Evolutionary conservation across 163 green algal genomes (phyloP).

Genomic region (Volvox carteri): DNA sequence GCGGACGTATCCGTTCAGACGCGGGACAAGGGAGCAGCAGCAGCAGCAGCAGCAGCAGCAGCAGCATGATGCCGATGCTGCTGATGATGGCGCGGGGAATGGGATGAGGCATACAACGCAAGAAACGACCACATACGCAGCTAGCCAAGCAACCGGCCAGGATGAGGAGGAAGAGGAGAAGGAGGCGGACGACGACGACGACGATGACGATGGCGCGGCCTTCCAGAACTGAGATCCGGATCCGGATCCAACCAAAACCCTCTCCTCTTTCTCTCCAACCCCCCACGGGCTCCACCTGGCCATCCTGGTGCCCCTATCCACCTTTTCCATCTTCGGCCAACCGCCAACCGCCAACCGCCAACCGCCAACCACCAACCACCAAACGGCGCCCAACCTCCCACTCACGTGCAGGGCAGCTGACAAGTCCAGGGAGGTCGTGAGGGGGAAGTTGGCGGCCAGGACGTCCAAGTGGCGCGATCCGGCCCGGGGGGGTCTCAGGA

Average conservation of each 20-base stretch:
- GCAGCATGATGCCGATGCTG: not conserved
- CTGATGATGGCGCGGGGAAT: not conserved
- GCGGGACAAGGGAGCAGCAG: not conserved
- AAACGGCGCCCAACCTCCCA: not conserved
- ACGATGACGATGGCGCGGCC: too few species aligned
- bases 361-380: too few species aligned
- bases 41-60: not conserved
- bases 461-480: not conserved
- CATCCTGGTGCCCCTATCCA: not conserved
- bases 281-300: not conserved
- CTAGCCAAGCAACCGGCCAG: too few species aligned
- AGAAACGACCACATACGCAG: too few species aligned
- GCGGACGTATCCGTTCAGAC: too few species aligned
- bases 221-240: too few species aligned
- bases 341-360: too few species aligned
- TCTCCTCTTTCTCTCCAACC: not conserved
- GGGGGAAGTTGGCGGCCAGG: slow-evolving; percentile 39
- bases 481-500: slow-evolving; percentile 1
- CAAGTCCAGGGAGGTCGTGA: slow-evolving; percentile 38
- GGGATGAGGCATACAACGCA: too few species aligned
- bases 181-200: too few species aligned
- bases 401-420: slow-evolving; percentile 34
- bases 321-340: not conserved
- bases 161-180: too few species aligned
- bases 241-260: not conserved